phyloP scores from a whole-genome alignment of 139 green algal species.

The Chlamydomonas sphaeroides region DNA sequence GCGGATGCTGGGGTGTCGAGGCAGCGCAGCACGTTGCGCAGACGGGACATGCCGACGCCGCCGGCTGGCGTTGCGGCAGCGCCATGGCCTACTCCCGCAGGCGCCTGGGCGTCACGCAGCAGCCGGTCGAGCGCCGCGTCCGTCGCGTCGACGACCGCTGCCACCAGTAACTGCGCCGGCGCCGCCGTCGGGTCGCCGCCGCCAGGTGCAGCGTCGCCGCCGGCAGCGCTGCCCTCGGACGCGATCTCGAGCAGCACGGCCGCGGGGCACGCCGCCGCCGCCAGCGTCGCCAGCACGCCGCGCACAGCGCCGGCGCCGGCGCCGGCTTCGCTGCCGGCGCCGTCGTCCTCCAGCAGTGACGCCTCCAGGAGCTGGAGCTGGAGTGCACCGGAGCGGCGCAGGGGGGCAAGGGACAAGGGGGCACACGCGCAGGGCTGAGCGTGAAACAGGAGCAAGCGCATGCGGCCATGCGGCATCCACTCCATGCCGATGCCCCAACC shows the following conservation, averaged over 20 bases:
- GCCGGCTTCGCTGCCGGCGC: neutral
- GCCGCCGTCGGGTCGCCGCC: neutral
- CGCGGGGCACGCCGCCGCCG: neutral
- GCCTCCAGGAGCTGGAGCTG: conserved; percentile 2
- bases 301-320: neutral
- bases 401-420: too few species aligned
- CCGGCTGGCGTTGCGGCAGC: too few species aligned
- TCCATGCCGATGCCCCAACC: too few species aligned
- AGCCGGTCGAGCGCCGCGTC: neutral
- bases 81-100: neutral
- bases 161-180: neutral
- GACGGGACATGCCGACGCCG: neutral
- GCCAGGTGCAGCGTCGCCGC: neutral
- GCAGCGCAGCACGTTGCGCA: neutral
- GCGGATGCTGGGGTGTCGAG: neutral
- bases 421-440: too few species aligned
- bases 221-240: neutral
- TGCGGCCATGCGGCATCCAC: too few species aligned
- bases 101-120: neutral
- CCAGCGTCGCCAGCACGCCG: neutral
- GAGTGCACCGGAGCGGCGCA: too few species aligned
- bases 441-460: too few species aligned
- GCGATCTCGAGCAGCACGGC: neutral
- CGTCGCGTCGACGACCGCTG: neutral
- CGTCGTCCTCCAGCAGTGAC: neutral